Percentiles rank a stretch among this genome's conserved stretches.
These are phyloP conservation scores for Podospora appendiculata DNA, from an alignment of 495 filamentous ascomycete genomes.

Conservation along the genomic window DNA sequence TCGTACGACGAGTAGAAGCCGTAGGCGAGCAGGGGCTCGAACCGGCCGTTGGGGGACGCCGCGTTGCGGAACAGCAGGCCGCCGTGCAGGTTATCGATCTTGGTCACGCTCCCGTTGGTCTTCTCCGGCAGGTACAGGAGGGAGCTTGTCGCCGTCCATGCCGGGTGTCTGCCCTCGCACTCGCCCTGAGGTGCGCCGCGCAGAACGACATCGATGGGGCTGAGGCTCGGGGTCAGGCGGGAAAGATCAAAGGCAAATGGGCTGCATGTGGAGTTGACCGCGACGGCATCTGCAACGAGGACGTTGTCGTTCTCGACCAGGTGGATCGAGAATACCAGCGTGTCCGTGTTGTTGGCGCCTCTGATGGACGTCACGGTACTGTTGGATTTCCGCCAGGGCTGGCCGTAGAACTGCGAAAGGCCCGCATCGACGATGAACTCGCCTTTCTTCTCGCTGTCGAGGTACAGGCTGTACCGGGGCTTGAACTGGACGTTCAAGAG, in stretches of 20 bases:
- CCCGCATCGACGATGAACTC: conserved; percentile 54
- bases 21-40: conserved; percentile 50
- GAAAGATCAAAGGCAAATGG: conserved; percentile 41
- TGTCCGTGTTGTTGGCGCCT: conserved; percentile 1
- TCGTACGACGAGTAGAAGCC: conserved; percentile 57
- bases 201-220: conserved; percentile 36
- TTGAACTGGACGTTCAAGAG: conserved; percentile 49
- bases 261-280: conserved; percentile 40
- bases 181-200: conserved; percentile 33
- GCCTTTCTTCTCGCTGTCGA: conserved; percentile 41
- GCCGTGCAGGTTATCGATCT: conserved; percentile 55
- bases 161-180: not conserved
- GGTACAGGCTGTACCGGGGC: conserved; percentile 55
- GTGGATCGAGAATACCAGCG: conserved; percentile 30
- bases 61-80: conserved; percentile 39
- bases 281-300: conserved; percentile 30
- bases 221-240: conserved; percentile 33
- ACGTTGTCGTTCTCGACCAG: conserved; percentile 18
- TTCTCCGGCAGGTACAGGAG: conserved; percentile 52
- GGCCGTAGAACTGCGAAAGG: conserved; percentile 44
- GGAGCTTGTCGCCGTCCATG: conserved; percentile 33
- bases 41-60: conserved; percentile 18
- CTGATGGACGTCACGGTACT: conserved; percentile 6
- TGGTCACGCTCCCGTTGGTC: conserved; percentile 49
- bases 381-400: conserved; percentile 30